These are phyloP conservation scores for Saturnispora silvae DNA, from an alignment of 805 yeast genomes.

Conservation along the genomic window DNA sequence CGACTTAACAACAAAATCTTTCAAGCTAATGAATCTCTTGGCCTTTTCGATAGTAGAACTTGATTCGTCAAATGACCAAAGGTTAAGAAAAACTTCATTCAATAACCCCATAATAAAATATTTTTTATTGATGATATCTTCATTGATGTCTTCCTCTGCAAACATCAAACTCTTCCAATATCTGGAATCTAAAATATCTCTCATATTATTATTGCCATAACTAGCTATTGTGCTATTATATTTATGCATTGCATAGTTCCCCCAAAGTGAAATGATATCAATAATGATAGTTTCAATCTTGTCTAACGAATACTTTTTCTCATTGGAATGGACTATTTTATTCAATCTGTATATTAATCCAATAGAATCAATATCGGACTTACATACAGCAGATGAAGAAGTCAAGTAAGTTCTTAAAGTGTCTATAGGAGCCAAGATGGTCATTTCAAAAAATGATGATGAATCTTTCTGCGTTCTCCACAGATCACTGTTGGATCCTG, in stretches of 20 bases:
- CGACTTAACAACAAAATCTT: background rate
- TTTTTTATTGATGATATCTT: slow-evolving; percentile 8
- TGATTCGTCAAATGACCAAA: slow-evolving; percentile 8
- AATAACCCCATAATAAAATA: slow-evolving; percentile 16
- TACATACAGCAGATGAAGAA: slow-evolving; percentile 28
- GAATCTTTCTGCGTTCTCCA: slow-evolving; percentile 6
- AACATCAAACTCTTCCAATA: slow-evolving; percentile 20
- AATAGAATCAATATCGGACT: slow-evolving; percentile 37
- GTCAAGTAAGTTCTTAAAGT: slow-evolving; percentile 18
- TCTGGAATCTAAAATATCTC: slow-evolving; percentile 14
- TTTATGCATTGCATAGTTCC: slow-evolving; percentile 29
- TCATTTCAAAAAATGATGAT: slow-evolving; percentile 26
- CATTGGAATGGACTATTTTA: slow-evolving; percentile 21
- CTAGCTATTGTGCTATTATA: background rate
- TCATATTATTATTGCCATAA: slow-evolving; percentile 1
- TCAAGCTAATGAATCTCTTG: background rate
- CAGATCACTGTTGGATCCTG: background rate
- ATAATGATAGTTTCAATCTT: slow-evolving; percentile 24
- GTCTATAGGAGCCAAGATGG: slow-evolving; percentile 24
- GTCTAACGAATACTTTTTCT: slow-evolving; percentile 11
- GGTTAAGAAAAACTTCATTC: slow-evolving; percentile 19
- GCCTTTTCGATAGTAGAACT: background rate
- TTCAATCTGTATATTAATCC: slow-evolving; percentile 33
- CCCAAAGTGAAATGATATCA: slow-evolving; percentile 34
- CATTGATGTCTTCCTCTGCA: background rate